These are phyloP conservation scores for Gossypium longicalyx DNA, from an alignment of 345 rosid genomes.

Conservation along the genomic window DNA sequence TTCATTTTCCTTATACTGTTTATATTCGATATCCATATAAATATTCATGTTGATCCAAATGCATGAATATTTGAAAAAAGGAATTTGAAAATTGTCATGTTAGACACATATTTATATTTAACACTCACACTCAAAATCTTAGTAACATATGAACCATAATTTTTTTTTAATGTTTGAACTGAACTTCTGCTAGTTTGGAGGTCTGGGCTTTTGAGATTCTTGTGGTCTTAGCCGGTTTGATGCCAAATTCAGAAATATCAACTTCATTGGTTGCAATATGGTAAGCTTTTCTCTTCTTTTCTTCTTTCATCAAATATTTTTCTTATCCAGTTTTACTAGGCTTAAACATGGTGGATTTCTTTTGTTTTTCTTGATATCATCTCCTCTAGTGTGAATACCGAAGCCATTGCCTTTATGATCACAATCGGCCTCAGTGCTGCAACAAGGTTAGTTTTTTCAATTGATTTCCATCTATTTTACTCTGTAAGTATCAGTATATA, in stretches of 20 bases:
- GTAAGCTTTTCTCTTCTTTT: conserved; percentile 24
- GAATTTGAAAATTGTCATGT: too few relatives aligned
- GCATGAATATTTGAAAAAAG: too few relatives aligned
- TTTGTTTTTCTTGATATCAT: background rate
- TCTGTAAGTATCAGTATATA: background rate
- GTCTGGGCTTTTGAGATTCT: conserved; percentile 78
- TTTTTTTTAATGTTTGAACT: conserved; percentile 11
- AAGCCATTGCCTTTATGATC: conserved; percentile 56
- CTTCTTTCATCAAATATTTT: background rate
- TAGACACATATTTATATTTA: background rate
- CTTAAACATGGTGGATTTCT: background rate
- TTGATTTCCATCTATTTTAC: background rate
- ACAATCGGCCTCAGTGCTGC: conserved; percentile 75
- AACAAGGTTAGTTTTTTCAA: conserved; percentile 49
- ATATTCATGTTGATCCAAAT: too few relatives aligned
- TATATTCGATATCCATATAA: too few relatives aligned
- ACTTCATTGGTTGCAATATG: conserved; percentile 76
- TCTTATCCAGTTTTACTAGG: too few relatives aligned
- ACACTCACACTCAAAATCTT: background rate
- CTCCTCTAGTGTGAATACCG: conserved; percentile 48
- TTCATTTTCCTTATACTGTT: too few relatives aligned
- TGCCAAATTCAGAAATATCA: conserved; percentile 51
- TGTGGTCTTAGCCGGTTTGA: conserved; percentile 66
- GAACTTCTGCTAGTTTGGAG: conserved; percentile 46
- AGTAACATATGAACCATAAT: background rate